Evolutionary conservation across 2,329 filamentous ascomycete genomes (phyloP), one percentile per base, ranked within the genome.

Genomic region (Pseudogymnoascus sp.): DNA sequence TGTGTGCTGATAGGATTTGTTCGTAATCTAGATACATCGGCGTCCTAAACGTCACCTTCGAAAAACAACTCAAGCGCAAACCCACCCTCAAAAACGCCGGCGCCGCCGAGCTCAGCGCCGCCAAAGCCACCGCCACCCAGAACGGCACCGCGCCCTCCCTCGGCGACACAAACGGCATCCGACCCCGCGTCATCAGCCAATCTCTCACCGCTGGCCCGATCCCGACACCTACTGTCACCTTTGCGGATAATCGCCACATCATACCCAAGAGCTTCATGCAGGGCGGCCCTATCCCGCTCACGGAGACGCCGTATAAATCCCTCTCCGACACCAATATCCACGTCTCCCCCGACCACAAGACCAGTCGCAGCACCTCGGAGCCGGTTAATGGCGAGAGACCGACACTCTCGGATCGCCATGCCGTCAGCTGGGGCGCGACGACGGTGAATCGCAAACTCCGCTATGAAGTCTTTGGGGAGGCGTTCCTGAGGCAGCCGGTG

Each of bases 1-100:
- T 36, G 13, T 36, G 21, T 34, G 37, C 2, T 65, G 60, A 37
- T 13, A 39, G 64, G 63, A 69, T 76, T 68, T 75, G 69, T 67
- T 64, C n/a, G 31, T 65, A 69, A 67, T 64, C 62, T 75, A 96
- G 92, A 73, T 98, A 99, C 71, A 98, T 99, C 71, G 95, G 95
- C 67, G 95, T 99, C 45, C 79, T 99, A 61, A 98, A 97, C 75
- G 93, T 97, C 19, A 97, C 92, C 0, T 97, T 96, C 74, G 91
- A 92, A 61, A 96, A 96, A 74, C 87, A 87, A 65, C 81, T 85
- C 1, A 90, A 92, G 63, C 86, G 84, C 60, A 86, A 81, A 71
- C 85, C 83, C 36, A 80, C 77, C 0, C 75, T 79, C 62, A 84
- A 78, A 67, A 82, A 78, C 65, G 13, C 34, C 34, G 34, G 34